Base-by-base conservation (phyloP, 2,329 filamentous ascomycete species). In the Diaporthe velutina region DNA sequence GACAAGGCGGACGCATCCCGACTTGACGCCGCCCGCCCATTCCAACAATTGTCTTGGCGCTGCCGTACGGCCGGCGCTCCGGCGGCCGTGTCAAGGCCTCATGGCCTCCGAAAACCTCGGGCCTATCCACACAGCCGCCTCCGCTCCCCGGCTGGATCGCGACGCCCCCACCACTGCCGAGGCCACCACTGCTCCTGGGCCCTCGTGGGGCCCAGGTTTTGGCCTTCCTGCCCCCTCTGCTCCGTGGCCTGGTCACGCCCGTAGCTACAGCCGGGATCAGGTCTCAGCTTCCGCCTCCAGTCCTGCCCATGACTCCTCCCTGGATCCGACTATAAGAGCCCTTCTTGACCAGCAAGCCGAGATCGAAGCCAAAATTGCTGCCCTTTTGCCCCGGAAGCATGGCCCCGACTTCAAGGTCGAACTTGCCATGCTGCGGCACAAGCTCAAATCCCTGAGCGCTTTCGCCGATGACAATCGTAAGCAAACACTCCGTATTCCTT, bases 341-440 rank as follows among this genome's bases (percentile, higher is more conserved):
- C 83, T 89, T 76, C 86, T 88, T 75, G 85, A 87, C 76, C 88
- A 90, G 80, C 88, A 89, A 79, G 86, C 86, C 79, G 87, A 88
- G 76, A 88, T 89, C 78, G 86, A 89, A 78, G 84, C 88, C 76
- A 86, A 86, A 79, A 83, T 90, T 71, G 84, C 86, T 73, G 83
- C 83, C 75, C 81, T 90, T 64, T 83, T 89, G 22, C 86, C 86
- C 72, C 83, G 83, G 77, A 87, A 85, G 77, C 86, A 87, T 82
- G 84, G 84, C 64, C 83, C 86, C 70, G 86, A 89, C 79, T 81
- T 85, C 77, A 85, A 84, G 76, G 77, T 85, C 66, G 89, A 91
- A 83, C 82, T 90, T 38, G 84, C 86, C 70, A 89, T 90, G 87
- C 83, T 91, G 78, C 88, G 87, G 75, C 86, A 89, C 81, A 91